Base-by-base conservation (phyloP, 768 basidiomycete species). In the Lactarius quietus region DNA sequence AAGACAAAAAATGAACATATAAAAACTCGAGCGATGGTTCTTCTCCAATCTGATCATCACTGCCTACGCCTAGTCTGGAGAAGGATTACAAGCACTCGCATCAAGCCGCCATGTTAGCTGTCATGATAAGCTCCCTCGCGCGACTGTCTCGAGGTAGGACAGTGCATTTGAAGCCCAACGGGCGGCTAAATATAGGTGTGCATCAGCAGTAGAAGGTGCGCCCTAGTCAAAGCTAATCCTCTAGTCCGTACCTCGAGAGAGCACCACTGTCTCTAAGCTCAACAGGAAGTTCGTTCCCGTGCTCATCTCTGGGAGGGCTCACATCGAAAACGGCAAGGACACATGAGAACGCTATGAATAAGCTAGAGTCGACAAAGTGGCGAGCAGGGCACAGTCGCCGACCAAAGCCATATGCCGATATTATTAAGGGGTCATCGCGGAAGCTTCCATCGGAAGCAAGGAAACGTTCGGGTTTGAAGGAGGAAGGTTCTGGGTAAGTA, bases 401-500 rank as follows among this genome's bases (percentile, higher is more conserved):
- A 35, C 71, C 71, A 39, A 69, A 71, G 45, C 72, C 72, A 45
- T 71, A 70, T 15, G 57, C 71, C 28, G 63, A 63, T 23, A 36
- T 59, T 33, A 70, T 17, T n/a, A 58, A 75, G 20, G 78, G 77
- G 36, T 68, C 63, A 28, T 62, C 51, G 63, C 72, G 70, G 64
- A 79, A 75, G 0, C 76, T 74, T n/a, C 63, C 67, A 20, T 65
- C 59, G 17, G 57, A 23, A 10, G 31, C 48, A 15, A 70, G 51
- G 64, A 70, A 73, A 17, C 71, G 63, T 18, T 69, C 70, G 4
- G 72, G 71, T 26, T 70, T 65, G 61, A 73, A 72, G 15, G 36
- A 61, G 41, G 64, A 43, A 17, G 72, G 72, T n/a, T 69, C 68
- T 17, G 71, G 71, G 60, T 69, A 73, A n/a, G 56, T 45, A 4